Evolutionary conservation across 768 basidiomycete species (phyloP).

Genomic region (Leccinum arenicola): DNA sequence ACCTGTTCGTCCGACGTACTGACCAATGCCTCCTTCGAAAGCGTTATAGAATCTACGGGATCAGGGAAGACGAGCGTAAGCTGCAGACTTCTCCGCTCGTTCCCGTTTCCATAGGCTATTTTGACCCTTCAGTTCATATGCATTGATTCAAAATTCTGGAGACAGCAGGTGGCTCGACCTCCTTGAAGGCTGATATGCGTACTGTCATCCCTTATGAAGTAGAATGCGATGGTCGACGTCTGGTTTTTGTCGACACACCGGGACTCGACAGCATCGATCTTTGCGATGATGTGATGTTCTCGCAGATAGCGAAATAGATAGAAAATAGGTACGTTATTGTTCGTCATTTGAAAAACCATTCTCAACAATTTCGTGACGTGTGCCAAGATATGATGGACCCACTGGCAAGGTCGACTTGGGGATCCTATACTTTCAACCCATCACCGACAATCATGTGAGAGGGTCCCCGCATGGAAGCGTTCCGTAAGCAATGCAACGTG

Average conservation of each 20-base stretch:
- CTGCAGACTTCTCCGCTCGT: not conserved
- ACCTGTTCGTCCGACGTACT: not conserved
- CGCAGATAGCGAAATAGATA: not conserved
- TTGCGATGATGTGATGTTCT: not conserved
- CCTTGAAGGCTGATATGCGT: not conserved
- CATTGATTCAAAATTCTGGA: not conserved
- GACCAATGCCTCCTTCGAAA: not conserved
- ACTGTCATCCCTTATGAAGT: not conserved
- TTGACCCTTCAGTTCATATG: constrained; percentile 1
- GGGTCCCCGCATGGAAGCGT: not conserved
- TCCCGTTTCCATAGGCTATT: not conserved
- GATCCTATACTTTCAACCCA: constrained; percentile 9
- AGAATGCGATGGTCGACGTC: not conserved
- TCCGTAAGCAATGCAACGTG: constrained; percentile 7
- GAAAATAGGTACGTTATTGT: not conserved
- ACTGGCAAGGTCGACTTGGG: not conserved
- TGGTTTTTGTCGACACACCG: constrained; percentile 10
- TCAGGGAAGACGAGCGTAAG: constrained; percentile 8
- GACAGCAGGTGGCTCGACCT: not conserved
- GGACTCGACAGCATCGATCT: constrained; percentile 1
- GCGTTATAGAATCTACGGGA: constrained; percentile 1
- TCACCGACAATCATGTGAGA: not conserved
- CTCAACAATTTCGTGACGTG: not conserved
- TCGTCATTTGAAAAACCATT: not conserved
- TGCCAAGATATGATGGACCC: not conserved